Conservation (phyloP, 2,329 filamentous ascomycete genomes). For the Fusarium continuum region DNA sequence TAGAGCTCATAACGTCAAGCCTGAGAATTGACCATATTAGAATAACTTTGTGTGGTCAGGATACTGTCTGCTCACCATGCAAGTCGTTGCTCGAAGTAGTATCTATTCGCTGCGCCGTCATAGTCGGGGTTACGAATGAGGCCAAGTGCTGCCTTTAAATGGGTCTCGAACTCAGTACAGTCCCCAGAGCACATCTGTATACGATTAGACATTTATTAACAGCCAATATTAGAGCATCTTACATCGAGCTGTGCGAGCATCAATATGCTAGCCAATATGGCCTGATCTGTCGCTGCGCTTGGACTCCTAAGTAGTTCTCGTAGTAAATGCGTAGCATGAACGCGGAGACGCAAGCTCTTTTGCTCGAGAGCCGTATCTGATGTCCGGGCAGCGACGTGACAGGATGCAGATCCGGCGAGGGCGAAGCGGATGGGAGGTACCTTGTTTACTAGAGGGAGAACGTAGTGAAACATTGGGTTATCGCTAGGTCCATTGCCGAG, state of each 20-base stretch:
- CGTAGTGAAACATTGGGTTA: constrained; percentile 20
- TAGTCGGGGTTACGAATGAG: neutral
- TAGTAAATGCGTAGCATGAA: constrained; percentile 1
- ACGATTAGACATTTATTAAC: neutral
- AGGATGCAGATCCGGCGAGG: constrained; percentile 11
- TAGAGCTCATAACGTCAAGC: constrained; percentile 20
- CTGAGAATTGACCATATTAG: neutral
- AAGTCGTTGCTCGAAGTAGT: constrained; percentile 19
- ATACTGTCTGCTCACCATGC: neutral
- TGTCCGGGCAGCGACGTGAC: constrained; percentile 11
- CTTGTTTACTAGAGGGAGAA: constrained; percentile 6
- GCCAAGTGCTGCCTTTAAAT: constrained; percentile 1
- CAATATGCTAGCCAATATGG: constrained; percentile 2
- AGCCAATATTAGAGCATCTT: neutral
- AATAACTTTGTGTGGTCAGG: rapidly evolving
- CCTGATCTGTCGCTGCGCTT: neutral
- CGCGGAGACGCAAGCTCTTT: constrained; percentile 8
- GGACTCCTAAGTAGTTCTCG: neutral
- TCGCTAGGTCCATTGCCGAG: constrained; percentile 9
- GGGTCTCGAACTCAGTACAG: constrained; percentile 10
- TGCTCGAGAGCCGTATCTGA: neutral
- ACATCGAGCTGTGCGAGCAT: constrained; percentile 23
- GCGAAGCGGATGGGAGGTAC: constrained; percentile 10
- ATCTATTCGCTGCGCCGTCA: neutral
- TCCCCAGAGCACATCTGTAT: constrained; percentile 20